Percentiles rank a stretch among this genome's conserved stretches.
Evolutionary conservation across 2,329 filamentous ascomycete species (phyloP).

Genomic region (Penicillium nordicum): DNA sequence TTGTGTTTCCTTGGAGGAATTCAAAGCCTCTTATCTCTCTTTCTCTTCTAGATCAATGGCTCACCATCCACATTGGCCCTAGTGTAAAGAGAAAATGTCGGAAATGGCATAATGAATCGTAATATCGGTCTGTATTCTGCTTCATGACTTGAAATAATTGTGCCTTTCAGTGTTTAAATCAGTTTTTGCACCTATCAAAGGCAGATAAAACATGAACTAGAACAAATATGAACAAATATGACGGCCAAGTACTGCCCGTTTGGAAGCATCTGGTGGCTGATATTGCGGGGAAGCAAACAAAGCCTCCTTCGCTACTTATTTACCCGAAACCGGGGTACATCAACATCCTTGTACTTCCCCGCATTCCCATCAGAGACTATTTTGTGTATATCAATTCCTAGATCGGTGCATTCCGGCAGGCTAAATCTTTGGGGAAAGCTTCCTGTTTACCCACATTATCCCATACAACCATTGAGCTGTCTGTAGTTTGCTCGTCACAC

Average conservation of each 20-base stretch:
- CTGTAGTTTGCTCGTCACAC: neutral
- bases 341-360: neutral
- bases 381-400: neutral
- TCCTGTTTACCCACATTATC: neutral
- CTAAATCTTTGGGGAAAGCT: neutral
- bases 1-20: neutral
- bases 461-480: neutral
- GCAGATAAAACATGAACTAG: too few species aligned
- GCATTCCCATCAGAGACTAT: neutral
- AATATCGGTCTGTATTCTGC: too few species aligned
- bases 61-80: too few species aligned
- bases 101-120: too few species aligned
- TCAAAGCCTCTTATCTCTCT: neutral
- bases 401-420: neutral
- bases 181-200: too few species aligned
- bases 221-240: too few species aligned
- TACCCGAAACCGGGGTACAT: neutral
- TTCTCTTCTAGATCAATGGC: neutral
- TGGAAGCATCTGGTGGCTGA: neutral
- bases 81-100: too few species aligned
- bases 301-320: neutral
- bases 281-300: neutral
- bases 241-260: too few species aligned
- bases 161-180: too few species aligned
- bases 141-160: too few species aligned